Conservation (phyloP, 148 eudicot genomes). For the Limonium bicolor region DNA sequence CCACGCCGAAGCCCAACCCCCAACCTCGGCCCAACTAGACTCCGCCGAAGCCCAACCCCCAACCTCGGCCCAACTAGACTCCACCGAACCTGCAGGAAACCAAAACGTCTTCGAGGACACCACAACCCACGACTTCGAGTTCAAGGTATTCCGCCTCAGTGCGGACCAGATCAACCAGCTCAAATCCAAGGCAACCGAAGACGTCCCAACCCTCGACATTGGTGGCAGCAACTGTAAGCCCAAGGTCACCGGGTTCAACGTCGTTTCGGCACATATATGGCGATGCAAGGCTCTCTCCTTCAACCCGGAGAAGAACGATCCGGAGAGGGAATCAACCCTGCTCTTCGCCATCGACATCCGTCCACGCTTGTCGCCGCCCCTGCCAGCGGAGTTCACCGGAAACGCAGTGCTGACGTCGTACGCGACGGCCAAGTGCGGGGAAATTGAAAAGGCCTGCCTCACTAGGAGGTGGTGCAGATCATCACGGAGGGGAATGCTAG, state of each 20-base stretch:
- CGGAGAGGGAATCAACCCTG: slow-evolving; percentile 30
- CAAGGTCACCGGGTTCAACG: slow-evolving; percentile 58
- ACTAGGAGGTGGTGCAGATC: slow-evolving; percentile 34
- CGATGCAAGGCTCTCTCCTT: slow-evolving; percentile 70
- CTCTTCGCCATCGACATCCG: slow-evolving; percentile 65
- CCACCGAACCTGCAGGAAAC: slow-evolving; percentile 16
- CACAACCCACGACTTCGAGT: slow-evolving; percentile 39
- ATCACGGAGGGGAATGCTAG: slow-evolving; percentile 45
- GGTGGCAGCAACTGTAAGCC: not conserved
- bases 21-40: too few species aligned
- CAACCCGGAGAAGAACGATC: not conserved
- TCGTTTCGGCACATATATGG: slow-evolving; percentile 65
- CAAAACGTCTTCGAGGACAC: slow-evolving; percentile 28
- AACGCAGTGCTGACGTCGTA: slow-evolving; percentile 81
- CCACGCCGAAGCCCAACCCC: slow-evolving; percentile 1
- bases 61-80: too few species aligned
- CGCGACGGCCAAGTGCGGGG: slow-evolving; percentile 36
- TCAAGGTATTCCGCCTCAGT: slow-evolving; percentile 39
- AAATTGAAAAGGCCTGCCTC: slow-evolving; percentile 37
- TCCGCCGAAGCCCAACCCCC: slow-evolving; percentile 19
- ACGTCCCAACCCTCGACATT: not conserved
- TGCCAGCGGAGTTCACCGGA: slow-evolving; percentile 45
- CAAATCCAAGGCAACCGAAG: slow-evolving; percentile 28
- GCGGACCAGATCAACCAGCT: slow-evolving; percentile 29
- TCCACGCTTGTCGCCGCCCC: slow-evolving; percentile 36